Conservation (phyloP, 1,284 basidiomycete genomes). For the Athelia sp. region DNA sequence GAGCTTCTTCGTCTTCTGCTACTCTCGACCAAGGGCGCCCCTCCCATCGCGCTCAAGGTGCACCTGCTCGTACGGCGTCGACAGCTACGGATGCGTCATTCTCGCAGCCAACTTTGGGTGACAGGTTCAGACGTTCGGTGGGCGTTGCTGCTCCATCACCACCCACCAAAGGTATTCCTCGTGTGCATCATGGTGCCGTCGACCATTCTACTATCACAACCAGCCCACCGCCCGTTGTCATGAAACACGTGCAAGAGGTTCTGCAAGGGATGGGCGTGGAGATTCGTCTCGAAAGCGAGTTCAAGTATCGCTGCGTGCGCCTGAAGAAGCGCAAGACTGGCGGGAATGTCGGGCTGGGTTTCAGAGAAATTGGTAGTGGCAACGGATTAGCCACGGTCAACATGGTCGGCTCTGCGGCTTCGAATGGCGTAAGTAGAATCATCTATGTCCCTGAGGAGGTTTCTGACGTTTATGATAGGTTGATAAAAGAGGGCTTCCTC, state of each 20-base stretch:
- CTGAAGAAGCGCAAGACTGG: conserved; percentile 63
- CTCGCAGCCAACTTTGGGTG: conserved; percentile 38
- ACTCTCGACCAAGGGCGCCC: conserved; percentile 24
- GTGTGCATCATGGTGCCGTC: conserved; percentile 89
- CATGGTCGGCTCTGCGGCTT: conserved; percentile 73
- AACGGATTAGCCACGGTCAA: conserved; percentile 67
- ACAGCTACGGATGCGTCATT: conserved; percentile 33
- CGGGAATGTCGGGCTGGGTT: conserved; percentile 31
- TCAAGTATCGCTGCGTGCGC: conserved; percentile 80
- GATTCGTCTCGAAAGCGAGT: conserved; percentile 82
- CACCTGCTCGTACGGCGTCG: conserved; percentile 40
- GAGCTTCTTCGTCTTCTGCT: conserved; percentile 25
- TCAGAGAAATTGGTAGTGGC: conserved; percentile 34
- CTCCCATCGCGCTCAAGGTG: conserved; percentile 12
- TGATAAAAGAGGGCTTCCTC: conserved; percentile 77
- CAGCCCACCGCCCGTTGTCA: conserved; percentile 79
- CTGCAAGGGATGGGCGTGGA: conserved; percentile 91
- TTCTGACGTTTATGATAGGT: conserved; percentile 39
- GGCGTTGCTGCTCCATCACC: conserved; percentile 29
- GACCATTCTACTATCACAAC: conserved; percentile 91
- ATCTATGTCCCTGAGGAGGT: conserved; percentile 8
- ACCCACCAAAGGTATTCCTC: conserved; percentile 52
- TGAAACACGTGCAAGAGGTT: conserved; percentile 77
- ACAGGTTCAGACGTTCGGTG: conserved; percentile 43
- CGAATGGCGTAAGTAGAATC: conserved; percentile 65